Conservation (phyloP, 202 grass and related monocot genomes). For the Brachypodium distachyon region DNA sequence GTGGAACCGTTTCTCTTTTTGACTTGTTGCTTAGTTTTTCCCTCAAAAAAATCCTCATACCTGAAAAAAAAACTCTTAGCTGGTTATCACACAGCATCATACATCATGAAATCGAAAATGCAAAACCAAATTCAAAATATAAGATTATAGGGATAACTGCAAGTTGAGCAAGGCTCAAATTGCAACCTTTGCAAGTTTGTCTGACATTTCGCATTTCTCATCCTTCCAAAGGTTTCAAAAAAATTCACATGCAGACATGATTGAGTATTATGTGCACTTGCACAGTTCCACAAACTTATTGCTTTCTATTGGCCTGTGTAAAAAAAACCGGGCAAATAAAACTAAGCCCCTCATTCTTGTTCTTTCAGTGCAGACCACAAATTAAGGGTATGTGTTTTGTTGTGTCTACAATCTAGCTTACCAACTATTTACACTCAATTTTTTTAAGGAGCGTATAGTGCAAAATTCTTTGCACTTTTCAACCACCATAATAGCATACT, state of each 20-base stretch:
- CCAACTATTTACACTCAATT: too few species aligned
- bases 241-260: not conserved
- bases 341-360: not conserved
- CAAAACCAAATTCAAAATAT: not conserved
- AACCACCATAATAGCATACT: not conserved
- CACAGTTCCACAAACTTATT: not conserved
- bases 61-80: conserved; percentile 30
- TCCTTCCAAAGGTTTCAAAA: not conserved
- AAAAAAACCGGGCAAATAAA: not conserved
- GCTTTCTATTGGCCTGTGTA: not conserved
- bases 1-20: conserved; percentile 47
- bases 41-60: conserved; percentile 84
- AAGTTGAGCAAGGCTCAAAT: too few species aligned
- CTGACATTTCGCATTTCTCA: not conserved
- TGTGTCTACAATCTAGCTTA: too few species aligned
- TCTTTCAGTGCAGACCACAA: not conserved
- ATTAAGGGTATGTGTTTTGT: too few species aligned
- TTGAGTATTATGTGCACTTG: not conserved
- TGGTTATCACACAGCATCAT: conserved; percentile 3
- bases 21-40: conserved; percentile 20
- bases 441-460: not conserved
- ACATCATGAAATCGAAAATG: not conserved
- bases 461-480: not conserved
- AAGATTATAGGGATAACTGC: not conserved
- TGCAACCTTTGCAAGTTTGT: too few species aligned